Evolutionary conservation across 176 grass and related monocot genomes (phyloP).

Genomic region (Pontederia paniculata): DNA sequence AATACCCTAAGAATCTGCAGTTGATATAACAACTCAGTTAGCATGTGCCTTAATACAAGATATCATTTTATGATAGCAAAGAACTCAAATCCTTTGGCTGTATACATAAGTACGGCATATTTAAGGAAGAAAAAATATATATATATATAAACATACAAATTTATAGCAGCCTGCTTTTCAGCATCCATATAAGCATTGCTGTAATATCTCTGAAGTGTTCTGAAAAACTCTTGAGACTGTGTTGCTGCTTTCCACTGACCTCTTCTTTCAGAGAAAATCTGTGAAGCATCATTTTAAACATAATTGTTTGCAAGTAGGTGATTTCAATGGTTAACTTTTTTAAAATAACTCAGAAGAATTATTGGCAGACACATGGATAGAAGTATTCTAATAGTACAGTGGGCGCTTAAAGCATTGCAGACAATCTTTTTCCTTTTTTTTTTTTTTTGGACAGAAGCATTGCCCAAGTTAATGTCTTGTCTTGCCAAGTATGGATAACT

Average conservation of each 20-base stretch:
- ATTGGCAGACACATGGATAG: neutral
- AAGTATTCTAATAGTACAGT: neutral
- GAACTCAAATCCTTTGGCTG: conserved; percentile 10
- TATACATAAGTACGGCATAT: conserved; percentile 1
- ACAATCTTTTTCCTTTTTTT: too few species aligned
- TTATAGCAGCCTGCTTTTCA: conserved; percentile 85
- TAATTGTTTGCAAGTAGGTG: conserved; percentile 12
- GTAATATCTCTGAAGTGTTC: conserved; percentile 84
- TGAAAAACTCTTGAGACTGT: conserved; percentile 80
- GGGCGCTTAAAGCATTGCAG: neutral
- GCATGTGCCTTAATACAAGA: neutral
- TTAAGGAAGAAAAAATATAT: neutral
- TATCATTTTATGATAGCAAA: neutral
- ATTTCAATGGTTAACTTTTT: too few species aligned
- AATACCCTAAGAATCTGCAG: conserved; percentile 85
- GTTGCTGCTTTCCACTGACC: conserved; percentile 71
- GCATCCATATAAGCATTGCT: conserved; percentile 85
- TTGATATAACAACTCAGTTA: conserved; percentile 2
- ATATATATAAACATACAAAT: conserved; percentile 57
- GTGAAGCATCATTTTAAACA: conserved; percentile 14
- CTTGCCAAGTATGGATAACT: neutral
- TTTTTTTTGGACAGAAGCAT: neutral
- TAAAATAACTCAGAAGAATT: neutral
- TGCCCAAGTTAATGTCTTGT: neutral
- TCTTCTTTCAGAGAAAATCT: conserved; percentile 97